Conservation (phyloP, 2,329 filamentous ascomycete genomes). For the Ophidiomyces ophidiicola region DNA sequence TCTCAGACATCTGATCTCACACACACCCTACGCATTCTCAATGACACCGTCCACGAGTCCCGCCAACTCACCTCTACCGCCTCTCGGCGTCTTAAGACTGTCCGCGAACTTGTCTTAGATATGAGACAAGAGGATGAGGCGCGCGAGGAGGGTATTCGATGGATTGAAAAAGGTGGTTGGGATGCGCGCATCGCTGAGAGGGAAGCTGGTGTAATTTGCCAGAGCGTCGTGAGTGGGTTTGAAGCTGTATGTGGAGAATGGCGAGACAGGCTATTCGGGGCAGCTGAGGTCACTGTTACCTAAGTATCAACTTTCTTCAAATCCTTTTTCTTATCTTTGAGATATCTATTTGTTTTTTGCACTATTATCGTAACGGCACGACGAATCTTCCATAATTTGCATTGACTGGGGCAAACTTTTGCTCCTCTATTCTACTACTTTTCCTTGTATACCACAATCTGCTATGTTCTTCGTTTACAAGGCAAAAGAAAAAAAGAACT, state of each 20-base stretch:
- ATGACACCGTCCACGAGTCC: slow-evolving; percentile 88
- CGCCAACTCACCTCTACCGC: slow-evolving; percentile 77
- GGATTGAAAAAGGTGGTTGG: slow-evolving; percentile 75
- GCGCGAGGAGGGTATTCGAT: slow-evolving; percentile 68
- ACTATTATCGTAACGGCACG: too few species aligned
- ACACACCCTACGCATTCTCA: slow-evolving; percentile 70
- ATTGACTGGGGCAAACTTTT: too few species aligned
- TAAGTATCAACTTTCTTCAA: slow-evolving; percentile 3
- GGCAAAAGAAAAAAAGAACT: too few species aligned
- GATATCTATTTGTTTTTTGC: neutral
- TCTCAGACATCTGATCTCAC: slow-evolving; percentile 60
- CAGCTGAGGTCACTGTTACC: slow-evolving; percentile 20
- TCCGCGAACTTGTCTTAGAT: slow-evolving; percentile 74
- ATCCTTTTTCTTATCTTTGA: neutral
- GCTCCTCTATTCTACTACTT: too few species aligned
- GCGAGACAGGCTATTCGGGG: slow-evolving; percentile 60
- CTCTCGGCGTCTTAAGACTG: slow-evolving; percentile 63
- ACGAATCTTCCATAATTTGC: too few species aligned
- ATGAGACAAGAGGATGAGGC: slow-evolving; percentile 72
- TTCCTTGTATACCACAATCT: too few species aligned
- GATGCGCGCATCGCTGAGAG: slow-evolving; percentile 60
- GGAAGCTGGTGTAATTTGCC: slow-evolving; percentile 72
- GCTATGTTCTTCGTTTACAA: too few species aligned
- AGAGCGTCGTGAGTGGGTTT: slow-evolving; percentile 82
- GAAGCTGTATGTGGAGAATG: slow-evolving; percentile 79